Evolutionary conservation across 441 rosid species (phyloP), one percentile per base, ranked within the genome.

Genomic region (Populus hybrid): DNA sequence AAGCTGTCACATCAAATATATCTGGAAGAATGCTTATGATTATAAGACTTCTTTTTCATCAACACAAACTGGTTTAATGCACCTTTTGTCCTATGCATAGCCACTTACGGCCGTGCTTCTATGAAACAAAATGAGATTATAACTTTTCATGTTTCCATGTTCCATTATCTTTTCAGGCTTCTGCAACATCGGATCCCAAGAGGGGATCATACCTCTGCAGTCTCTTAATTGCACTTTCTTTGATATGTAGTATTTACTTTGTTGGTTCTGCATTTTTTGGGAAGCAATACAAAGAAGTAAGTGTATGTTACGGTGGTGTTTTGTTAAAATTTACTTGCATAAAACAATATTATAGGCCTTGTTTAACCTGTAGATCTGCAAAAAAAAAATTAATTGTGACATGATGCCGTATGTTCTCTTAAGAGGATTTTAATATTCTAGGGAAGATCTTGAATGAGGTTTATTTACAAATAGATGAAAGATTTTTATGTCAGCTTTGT

Each of bases 161-260:
- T 3, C 35, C 16, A 6, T 75, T 79, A 34, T 11, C 77, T 73
- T 83, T 72, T 73, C 85, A 92, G 90, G 86, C 63, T 78, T 77
- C 84, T 82, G 82, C 67, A 77, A 81, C 77, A 18, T 83, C 84
- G 1, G 88, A 87, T 78, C 78, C 86, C 8, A 90, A 84, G 87
- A 83, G 83, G 74, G 87, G 90, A 79, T 85, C 96, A 30, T 89
- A 89, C 80, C 81, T 95, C 70, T 87, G 84, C 79, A 88, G 85
- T 73, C 69, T 90, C 77, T 83, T 93, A 30, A 28, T 89, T 34
- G 74, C 87, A 1, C 82, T 87, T 75, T 76, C 90, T 70, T 80
- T 93, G 72, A 75, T 92, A 23, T 88, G 83, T 68, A 86, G 88
- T 70, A 92, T 87, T 77, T 95, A 88, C 89, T 89, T 92, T 84